These are phyloP conservation scores for Orychophragmus violaceus DNA, from an alignment of 345 rosid genomes.

Conservation along the genomic window DNA sequence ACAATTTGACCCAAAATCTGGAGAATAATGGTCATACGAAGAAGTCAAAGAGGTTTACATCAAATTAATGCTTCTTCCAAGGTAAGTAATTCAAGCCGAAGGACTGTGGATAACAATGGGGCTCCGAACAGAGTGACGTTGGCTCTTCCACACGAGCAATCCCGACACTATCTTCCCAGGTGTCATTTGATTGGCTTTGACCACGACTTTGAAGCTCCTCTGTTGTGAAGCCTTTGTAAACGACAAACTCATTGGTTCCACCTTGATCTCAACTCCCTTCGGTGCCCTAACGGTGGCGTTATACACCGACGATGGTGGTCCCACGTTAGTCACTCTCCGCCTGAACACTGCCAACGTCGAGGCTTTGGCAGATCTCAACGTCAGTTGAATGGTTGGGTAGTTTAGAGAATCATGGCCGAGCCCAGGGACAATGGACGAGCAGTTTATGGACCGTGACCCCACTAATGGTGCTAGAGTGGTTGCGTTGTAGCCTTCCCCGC, in stretches of 20 bases:
- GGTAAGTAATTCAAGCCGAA: not conserved
- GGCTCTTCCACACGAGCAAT: conserved; percentile 63
- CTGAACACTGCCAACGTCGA: conserved; percentile 43
- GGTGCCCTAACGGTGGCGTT: conserved; percentile 61
- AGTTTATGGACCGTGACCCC: conserved; percentile 47
- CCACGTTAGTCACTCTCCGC: conserved; percentile 76
- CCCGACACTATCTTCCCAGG: conserved; percentile 48
- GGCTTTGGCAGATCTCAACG: conserved; percentile 19
- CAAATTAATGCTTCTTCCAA: not conserved
- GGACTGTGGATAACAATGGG: conserved; percentile 54
- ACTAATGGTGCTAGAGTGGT: conserved; percentile 46
- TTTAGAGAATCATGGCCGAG: conserved; percentile 69
- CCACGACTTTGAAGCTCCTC: conserved; percentile 67
- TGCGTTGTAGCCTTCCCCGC: conserved; percentile 65
- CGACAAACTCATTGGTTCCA: conserved; percentile 48
- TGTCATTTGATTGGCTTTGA: conserved; percentile 44
- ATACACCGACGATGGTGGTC: conserved; percentile 42
- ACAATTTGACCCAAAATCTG: not conserved
- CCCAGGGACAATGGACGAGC: conserved; percentile 66
- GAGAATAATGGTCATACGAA: not conserved
- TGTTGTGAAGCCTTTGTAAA: conserved; percentile 44
- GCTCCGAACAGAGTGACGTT: conserved; percentile 53
- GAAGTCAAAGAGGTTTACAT: not conserved
- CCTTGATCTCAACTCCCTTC: conserved; percentile 49
- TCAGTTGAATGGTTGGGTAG: conserved; percentile 79